Conservation (phyloP, 345 rosid species). For the Fremontodendron californicum region DNA sequence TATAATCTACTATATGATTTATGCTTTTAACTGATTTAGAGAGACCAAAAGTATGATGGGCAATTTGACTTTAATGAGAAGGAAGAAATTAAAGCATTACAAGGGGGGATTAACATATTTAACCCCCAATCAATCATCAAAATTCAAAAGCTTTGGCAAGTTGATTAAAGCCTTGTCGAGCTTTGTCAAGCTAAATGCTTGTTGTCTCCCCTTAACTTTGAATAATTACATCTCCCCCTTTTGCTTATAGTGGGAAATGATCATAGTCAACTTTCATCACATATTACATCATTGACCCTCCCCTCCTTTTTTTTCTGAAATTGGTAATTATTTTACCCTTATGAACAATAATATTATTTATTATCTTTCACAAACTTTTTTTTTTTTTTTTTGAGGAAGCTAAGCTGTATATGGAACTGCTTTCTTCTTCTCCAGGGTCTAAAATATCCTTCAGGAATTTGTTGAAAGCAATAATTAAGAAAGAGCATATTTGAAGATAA, state of each 20-base stretch:
- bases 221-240: conserved; percentile 25
- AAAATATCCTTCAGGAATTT: background rate
- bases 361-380: background rate
- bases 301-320: background rate
- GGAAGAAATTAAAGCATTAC: conserved; percentile 17
- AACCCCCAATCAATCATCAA: conserved; percentile 7
- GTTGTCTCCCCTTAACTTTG: conserved; percentile 19
- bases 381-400: background rate
- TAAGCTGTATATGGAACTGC: too few species aligned
- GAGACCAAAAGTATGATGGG: conserved; percentile 12
- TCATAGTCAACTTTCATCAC: conserved; percentile 38
- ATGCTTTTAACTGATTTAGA: conserved; percentile 13
- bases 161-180: conserved; percentile 11
- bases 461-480: background rate
- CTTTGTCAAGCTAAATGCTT: conserved; percentile 14
- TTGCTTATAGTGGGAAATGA: conserved; percentile 29
- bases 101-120: conserved; percentile 21
- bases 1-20: background rate
- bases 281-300: conserved; percentile 27
- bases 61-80: conserved; percentile 25
- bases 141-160: conserved; percentile 11
- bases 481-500: background rate
- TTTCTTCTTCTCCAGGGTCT: background rate
- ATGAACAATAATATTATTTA: background rate
- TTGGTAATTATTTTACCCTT: background rate